Evolutionary conservation across 345 rosid species (phyloP), one percentile per base, ranked within the genome.

Genomic region (Populus ilicifolia): DNA sequence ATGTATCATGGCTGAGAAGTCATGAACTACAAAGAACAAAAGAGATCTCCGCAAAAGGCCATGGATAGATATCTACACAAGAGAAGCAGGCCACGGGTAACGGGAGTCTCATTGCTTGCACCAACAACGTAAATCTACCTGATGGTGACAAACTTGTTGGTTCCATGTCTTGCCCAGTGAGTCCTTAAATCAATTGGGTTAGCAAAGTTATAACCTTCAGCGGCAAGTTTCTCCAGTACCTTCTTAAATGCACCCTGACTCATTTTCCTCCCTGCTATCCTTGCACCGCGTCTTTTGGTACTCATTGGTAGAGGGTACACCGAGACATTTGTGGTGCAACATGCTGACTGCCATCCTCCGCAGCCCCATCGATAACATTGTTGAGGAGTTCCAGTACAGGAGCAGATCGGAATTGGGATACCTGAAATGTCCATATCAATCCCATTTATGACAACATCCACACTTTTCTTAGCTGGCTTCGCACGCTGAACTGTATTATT

Each of bases 301-400:
- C 97, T 92, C 97, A 92, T 93, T 0, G 98, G 99, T 77, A 96
- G 80, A 12, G 99, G 99, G 77, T 96, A 93, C 88, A 92, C 88
- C 17, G 99, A 94, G 3, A 94, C 88, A 82, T 89, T 91, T 0
- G 97, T 93, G 2, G 98, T 94, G 72, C 98, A 94, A 72, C 98
- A 94, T 21, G 98, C 97, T 0, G 98, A 94, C 82, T 94, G 98
- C 98, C 99, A 96, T 74, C 99, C 99, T 35, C 99, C 99, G 64
- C 98, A 92, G 36, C 99, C 99, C 99, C 99, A 96, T 44, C 98
- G 91, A 78, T 96, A 96, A 71, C 99, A 96, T 69, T 93, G 99
- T 86, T 91, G 98, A 38, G 98, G 88, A 73, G 84, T 67, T 79
- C 98, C 99, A n/a, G 99, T 96, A 80, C 99, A 96, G 0, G 99